Percentiles rank a stretch among this genome's conserved stretches.
These are phyloP conservation scores for Eucalyptus erythrocorys DNA, from an alignment of 345 rosid species.

Conservation along the genomic window DNA sequence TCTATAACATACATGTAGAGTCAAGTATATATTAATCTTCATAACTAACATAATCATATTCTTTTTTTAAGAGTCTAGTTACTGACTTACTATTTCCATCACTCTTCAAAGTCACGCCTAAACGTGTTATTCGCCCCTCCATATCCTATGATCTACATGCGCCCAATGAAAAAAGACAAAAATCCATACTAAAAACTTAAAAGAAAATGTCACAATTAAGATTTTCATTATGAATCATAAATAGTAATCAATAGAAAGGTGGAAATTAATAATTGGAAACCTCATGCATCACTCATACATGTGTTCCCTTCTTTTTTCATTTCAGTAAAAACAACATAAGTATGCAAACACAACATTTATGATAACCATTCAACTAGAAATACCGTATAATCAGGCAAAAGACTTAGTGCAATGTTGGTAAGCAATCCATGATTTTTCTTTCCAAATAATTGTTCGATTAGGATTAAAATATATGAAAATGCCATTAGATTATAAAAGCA, in stretches of 20 bases:
- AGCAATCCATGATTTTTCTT: not conserved
- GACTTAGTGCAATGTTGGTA: not conserved
- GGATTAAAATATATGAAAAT: not conserved
- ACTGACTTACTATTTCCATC: not conserved
- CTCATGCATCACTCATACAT: not conserved
- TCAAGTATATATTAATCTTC: not conserved
- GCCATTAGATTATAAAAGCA: not conserved
- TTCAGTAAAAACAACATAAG: accelerated
- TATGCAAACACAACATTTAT: not conserved
- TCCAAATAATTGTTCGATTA: not conserved
- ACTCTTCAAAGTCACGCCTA: not conserved
- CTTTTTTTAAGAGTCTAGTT: too few relatives aligned
- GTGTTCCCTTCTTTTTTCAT: not conserved
- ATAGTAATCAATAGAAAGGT: accelerated
- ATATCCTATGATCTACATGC: too few relatives aligned
- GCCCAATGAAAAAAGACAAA: too few relatives aligned
- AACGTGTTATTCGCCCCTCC: not conserved
- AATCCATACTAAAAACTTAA: too few relatives aligned
- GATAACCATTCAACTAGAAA: not conserved
- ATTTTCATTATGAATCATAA: not conserved
- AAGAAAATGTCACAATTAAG: too few relatives aligned
- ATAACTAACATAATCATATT: not conserved
- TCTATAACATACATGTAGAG: accelerated
- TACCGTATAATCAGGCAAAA: not conserved
- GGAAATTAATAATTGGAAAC: too few relatives aligned